These are phyloP conservation scores for Tricholoma sp. DNA, from an alignment of 768 basidiomycete species.

Conservation along the genomic window DNA sequence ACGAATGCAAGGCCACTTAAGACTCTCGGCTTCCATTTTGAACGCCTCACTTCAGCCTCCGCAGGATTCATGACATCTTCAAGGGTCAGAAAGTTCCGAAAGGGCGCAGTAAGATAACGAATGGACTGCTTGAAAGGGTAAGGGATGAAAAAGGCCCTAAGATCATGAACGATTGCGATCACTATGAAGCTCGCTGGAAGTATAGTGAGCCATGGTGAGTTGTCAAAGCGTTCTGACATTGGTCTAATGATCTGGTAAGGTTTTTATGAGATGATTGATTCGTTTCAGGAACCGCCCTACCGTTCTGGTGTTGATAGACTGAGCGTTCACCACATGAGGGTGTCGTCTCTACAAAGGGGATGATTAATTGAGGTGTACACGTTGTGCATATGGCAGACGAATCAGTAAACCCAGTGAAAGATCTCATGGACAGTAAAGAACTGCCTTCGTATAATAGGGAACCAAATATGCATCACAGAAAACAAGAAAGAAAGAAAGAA, in stretches of 20 bases:
- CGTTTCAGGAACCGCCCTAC: no score
- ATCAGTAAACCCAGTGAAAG: conserved; percentile 41
- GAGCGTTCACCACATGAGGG: no score
- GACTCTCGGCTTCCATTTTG: conserved; percentile 24
- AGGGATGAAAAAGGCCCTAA: conserved; percentile 21
- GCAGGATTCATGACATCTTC: conserved; percentile 45
- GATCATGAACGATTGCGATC: conserved; percentile 25
- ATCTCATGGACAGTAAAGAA: conserved; percentile 30
- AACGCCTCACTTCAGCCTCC: conserved; percentile 19
- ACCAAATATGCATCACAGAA: conserved; percentile 41
- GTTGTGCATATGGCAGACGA: background rate
- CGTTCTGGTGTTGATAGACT: no score
- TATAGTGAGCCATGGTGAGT: conserved; percentile 2
- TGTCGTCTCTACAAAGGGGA: background rate
- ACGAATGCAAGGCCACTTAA: conserved; percentile 34
- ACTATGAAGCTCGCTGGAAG: conserved; percentile 25
- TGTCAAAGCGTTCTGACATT: background rate
- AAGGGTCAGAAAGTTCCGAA: conserved; percentile 46
- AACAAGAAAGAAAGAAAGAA: conserved; percentile 1
- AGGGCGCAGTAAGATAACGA: conserved; percentile 31
- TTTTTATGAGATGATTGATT: background rate
- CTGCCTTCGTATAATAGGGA: conserved; percentile 59
- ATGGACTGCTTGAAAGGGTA: conserved; percentile 18
- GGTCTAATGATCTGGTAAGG: background rate
- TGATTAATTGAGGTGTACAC: background rate